Evolutionary conservation across 2,329 filamentous ascomycete species (phyloP).

Genomic region (Aspergillus quadrilineatus): DNA sequence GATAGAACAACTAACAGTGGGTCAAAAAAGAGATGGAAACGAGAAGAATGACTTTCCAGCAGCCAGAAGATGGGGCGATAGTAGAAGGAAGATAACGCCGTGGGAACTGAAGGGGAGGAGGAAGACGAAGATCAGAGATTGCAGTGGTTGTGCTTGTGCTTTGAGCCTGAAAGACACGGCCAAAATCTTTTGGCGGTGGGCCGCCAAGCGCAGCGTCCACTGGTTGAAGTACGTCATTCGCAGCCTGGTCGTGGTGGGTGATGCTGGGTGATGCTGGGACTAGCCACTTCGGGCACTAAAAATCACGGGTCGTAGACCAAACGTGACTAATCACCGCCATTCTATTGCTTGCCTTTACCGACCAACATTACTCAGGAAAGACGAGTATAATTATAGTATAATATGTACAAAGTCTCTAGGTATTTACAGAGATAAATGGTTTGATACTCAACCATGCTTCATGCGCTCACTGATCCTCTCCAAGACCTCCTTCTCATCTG

Average conservation of each 20-base stretch:
- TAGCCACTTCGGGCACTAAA: conserved; percentile 22
- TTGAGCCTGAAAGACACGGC: conserved; percentile 11
- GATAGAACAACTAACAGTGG: neutral
- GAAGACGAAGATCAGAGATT: conserved; percentile 9
- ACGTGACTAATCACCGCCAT: neutral
- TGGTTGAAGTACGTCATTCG: conserved; percentile 29
- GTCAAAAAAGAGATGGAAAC: neutral
- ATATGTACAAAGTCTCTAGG: neutral
- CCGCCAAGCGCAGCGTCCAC: conserved; percentile 17
- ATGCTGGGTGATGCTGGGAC: no score
- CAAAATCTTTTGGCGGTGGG: conserved; percentile 31
- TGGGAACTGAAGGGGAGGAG: neutral
- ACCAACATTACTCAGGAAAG: neutral
- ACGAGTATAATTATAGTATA: neutral
- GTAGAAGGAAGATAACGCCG: neutral
- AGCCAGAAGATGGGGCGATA: neutral
- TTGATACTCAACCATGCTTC: conserved; percentile 14
- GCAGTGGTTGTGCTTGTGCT: conserved; percentile 13
- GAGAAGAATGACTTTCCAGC: conserved; percentile 1
- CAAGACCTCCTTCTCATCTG: conserved; percentile 34
- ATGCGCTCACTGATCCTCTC: conserved; percentile 36
- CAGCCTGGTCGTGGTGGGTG: neutral
- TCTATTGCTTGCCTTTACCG: neutral
- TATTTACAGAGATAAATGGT: neutral
- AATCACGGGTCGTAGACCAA: conserved; percentile 18